Evolutionary conservation across 441 rosid genomes (phyloP).

Genomic region (Populus hybrid): DNA sequence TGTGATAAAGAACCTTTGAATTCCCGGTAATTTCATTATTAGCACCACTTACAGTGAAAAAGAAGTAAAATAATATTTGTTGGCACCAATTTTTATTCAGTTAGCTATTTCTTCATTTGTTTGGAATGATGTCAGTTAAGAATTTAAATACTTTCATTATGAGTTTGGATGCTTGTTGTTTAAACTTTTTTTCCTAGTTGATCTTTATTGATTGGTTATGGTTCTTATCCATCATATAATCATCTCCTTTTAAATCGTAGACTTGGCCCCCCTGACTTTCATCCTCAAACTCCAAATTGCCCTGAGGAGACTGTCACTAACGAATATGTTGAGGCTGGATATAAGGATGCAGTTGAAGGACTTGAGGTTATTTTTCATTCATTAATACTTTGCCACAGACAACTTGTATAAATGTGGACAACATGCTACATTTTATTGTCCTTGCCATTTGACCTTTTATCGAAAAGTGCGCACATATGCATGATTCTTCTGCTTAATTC

Average conservation of each 20-base stretch:
- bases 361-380: constrained; percentile 63
- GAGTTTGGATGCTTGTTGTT: constrained; percentile 12
- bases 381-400: background rate
- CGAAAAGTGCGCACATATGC: background rate
- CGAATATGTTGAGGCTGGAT: constrained; percentile 81
- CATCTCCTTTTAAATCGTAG: constrained; percentile 36
- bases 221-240: constrained; percentile 19
- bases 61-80: background rate
- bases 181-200: constrained; percentile 5
- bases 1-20: constrained; percentile 87
- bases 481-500: background rate
- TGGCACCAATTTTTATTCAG: background rate
- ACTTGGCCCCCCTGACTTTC: constrained; percentile 96
- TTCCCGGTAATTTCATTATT: constrained; percentile 57
- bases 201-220: constrained; percentile 12
- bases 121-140: constrained; percentile 12
- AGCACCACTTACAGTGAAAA: background rate
- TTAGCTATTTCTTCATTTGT: background rate
- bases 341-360: constrained; percentile 94
- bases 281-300: constrained; percentile 81
- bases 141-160: background rate
- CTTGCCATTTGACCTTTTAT: background rate
- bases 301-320: constrained; percentile 90
- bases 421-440: constrained; percentile 6
- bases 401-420: constrained; percentile 8